phyloP scores from a whole-genome alignment of 148 eudicot genomes.

The Nyssa sinensis region DNA sequence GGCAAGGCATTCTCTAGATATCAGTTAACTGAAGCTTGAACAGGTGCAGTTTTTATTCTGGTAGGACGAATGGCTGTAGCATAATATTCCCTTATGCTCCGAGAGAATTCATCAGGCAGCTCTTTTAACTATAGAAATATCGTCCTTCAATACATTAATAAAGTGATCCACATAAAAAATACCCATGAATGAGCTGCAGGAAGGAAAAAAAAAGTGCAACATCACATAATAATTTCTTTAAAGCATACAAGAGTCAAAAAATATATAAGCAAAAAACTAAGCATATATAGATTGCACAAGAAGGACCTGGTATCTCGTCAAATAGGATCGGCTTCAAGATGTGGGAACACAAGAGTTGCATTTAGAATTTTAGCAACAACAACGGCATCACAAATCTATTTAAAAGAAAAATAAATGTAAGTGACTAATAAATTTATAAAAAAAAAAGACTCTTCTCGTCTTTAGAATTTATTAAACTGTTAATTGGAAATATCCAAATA shows the following conservation, averaged over 20 bases:
- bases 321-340: constrained; percentile 95
- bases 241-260: constrained; percentile 10
- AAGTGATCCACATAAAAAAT: constrained; percentile 98
- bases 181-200: constrained; percentile 72
- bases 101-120: constrained; percentile 76
- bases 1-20: constrained; percentile 80
- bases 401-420: constrained; percentile 1
- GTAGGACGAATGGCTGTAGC: constrained; percentile 82
- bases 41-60: constrained; percentile 88
- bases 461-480: neutral
- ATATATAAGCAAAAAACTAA: neutral
- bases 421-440: neutral
- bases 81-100: constrained; percentile 98
- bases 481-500: constrained; percentile 1
- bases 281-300: neutral
- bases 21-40: constrained; percentile 98
- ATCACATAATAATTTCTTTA: constrained; percentile 11
- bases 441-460: neutral
- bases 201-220: neutral
- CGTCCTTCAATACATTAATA: constrained; percentile 77
- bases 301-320: constrained; percentile 93
- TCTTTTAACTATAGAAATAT: constrained; percentile 74
- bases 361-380: constrained; percentile 95
- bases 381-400: constrained; percentile 96
- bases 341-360: constrained; percentile 92